A percentile compares a stretch with the other conserved stretches of the same genome.
These are phyloP conservation scores for Lentithecium fluviatile DNA, from an alignment of 495 filamentous ascomycete genomes.

Conservation along the genomic window DNA sequence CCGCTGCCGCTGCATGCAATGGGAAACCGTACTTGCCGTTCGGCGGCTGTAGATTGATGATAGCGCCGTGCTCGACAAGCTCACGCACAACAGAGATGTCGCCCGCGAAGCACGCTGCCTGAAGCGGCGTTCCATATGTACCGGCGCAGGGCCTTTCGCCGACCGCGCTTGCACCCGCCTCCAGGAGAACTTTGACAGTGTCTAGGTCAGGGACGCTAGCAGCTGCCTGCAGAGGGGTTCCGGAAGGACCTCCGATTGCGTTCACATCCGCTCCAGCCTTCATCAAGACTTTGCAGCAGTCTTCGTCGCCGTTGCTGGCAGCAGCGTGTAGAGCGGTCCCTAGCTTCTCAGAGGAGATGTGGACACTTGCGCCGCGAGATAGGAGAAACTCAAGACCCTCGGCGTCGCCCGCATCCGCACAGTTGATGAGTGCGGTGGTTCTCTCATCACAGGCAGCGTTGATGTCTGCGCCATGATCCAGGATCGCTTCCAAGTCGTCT, in stretches of 20 bases:
- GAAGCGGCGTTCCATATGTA: slow-evolving; percentile 17
- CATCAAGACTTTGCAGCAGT: slow-evolving; percentile 26
- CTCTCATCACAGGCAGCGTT: slow-evolving; percentile 11
- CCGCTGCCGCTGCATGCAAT: slow-evolving; percentile 14
- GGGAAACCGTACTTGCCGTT: slow-evolving; percentile 8
- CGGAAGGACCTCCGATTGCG: slow-evolving; percentile 2
- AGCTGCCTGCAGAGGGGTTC: slow-evolving; percentile 27
- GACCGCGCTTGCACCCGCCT: slow-evolving; percentile 7
- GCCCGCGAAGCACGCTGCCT: slow-evolving; percentile 11
- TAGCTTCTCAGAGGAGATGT: slow-evolving; percentile 1
- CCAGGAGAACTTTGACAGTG: slow-evolving; percentile 7
- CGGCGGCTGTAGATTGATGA: neutral
- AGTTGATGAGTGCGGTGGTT: slow-evolving; percentile 28
- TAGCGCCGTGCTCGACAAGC: slow-evolving; percentile 11
- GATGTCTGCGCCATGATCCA: slow-evolving; percentile 26
- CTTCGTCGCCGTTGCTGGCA: slow-evolving; percentile 3
- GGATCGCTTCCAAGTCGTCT: slow-evolving; percentile 5
- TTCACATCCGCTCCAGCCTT: slow-evolving; percentile 31
- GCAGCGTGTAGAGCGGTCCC: slow-evolving; percentile 40
- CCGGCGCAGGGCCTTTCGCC: slow-evolving; percentile 12
- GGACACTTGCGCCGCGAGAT: slow-evolving; percentile 33
- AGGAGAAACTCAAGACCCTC: slow-evolving; percentile 30
- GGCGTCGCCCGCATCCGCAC: slow-evolving; percentile 10
- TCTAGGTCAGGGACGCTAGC: neutral
- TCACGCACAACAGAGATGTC: neutral